A percentile compares a stretch with the other conserved stretches of the same genome.
Evolutionary conservation across 139 green algal genomes (phyloP).

Genomic region (Astrephomene gubernaculifera): DNA sequence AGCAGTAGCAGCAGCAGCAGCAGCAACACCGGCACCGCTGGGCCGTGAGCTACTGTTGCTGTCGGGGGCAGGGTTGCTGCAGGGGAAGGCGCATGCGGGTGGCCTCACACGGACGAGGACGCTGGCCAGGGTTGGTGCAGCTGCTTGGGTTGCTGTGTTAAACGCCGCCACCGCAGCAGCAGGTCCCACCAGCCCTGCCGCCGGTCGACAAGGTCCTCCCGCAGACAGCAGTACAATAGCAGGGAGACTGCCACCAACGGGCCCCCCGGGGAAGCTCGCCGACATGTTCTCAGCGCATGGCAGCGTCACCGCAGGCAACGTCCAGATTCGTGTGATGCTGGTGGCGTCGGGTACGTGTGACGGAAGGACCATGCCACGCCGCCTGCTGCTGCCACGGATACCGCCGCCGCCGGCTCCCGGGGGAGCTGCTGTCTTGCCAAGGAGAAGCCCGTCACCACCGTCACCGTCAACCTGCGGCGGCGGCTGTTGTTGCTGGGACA

Average conservation of each 20-base stretch:
- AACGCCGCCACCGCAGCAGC: no score
- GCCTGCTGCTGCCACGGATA: neutral
- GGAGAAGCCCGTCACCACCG: neutral
- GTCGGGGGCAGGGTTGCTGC: no score
- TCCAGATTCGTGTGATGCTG: neutral
- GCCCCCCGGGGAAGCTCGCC: no score
- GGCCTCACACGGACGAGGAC: no score
- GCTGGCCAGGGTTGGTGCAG: no score
- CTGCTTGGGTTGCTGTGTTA: no score
- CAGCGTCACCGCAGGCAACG: constrained; percentile 6
- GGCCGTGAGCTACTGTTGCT: neutral
- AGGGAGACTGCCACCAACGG: no score
- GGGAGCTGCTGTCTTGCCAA: neutral
- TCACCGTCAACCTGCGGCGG: neutral
- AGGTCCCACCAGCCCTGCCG: neutral
- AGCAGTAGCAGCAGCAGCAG: neutral
- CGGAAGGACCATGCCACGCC: neutral
- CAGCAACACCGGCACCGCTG: neutral
- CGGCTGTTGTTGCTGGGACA: neutral
- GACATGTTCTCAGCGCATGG: neutral
- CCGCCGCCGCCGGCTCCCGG: neutral
- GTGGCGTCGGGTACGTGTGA: neutral
- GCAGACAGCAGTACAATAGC: constrained; percentile 7
- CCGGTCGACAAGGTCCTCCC: neutral
- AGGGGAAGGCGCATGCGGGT: no score